These are phyloP conservation scores for Ocimum tenuiflorum DNA, from an alignment of 257 asterid species.

Conservation along the genomic window DNA sequence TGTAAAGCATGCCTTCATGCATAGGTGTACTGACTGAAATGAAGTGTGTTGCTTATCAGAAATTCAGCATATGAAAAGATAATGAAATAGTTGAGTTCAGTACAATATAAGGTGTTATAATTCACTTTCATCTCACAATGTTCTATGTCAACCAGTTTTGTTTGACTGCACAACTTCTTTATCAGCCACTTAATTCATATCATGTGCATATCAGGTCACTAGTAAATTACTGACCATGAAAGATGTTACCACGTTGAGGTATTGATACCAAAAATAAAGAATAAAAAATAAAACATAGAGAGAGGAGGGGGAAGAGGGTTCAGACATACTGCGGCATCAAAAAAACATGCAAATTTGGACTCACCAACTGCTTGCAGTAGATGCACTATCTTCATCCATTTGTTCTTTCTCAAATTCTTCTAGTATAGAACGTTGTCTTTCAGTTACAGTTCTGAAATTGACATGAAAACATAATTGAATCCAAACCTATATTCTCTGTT, in stretches of 20 bases:
- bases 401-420: constrained; percentile 86
- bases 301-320: background rate
- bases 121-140: background rate
- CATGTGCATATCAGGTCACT: background rate
- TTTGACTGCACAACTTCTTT: background rate
- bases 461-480: background rate
- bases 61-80: background rate
- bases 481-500: background rate
- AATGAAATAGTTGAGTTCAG: background rate
- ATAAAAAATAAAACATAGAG: background rate
- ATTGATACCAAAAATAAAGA: background rate
- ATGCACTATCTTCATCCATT: constrained; percentile 28
- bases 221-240: background rate
- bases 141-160: background rate
- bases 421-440: constrained; percentile 64
- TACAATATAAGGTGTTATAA: background rate
- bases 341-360: constrained; percentile 16
- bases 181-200: background rate
- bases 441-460: constrained; percentile 46
- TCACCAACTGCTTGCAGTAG: constrained; percentile 55
- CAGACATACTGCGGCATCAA: background rate
- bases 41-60: background rate
- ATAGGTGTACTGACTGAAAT: background rate
- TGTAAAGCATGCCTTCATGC: background rate
- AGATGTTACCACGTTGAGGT: background rate